phyloP scores from a whole-genome alignment of 192 early-diverging fungal genomes.

The Diversispora epigaea region DNA sequence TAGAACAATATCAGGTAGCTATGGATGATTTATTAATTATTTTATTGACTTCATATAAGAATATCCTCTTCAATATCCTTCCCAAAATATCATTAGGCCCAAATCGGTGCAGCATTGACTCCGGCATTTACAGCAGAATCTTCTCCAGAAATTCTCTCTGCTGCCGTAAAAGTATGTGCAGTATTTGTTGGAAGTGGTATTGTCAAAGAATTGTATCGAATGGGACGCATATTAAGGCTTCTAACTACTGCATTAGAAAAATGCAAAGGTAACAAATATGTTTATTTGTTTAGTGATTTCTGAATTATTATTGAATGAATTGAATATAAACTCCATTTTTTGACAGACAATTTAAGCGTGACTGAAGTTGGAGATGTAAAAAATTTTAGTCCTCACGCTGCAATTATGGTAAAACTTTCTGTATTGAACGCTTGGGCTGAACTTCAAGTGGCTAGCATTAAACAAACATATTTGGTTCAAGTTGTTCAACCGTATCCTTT shows the following conservation, averaged over 20 bases:
- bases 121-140: constrained; percentile 79
- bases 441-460: constrained; percentile 64
- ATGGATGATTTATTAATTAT: too few species aligned
- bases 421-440: constrained; percentile 81
- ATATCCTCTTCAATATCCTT: too few species aligned
- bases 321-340: neutral
- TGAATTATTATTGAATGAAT: neutral
- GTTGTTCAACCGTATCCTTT: constrained; percentile 59
- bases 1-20: constrained; percentile 80
- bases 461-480: constrained; percentile 58
- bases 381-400: constrained; percentile 71
- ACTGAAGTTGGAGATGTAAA: constrained; percentile 55
- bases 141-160: constrained; percentile 68
- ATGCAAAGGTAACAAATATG: constrained; percentile 51
- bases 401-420: constrained; percentile 73
- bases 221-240: constrained; percentile 70
- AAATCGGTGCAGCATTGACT: constrained; percentile 88
- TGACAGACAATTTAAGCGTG: constrained; percentile 42
- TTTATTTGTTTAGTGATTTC: neutral
- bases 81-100: constrained; percentile 48
- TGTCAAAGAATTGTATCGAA: constrained; percentile 71
- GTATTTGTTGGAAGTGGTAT: constrained; percentile 88
- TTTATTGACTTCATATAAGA: too few species aligned
- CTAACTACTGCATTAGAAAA: constrained; percentile 68
- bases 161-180: constrained; percentile 79